Base-by-base conservation (phyloP, 306 rosid species). In the Prunus mira region DNA sequence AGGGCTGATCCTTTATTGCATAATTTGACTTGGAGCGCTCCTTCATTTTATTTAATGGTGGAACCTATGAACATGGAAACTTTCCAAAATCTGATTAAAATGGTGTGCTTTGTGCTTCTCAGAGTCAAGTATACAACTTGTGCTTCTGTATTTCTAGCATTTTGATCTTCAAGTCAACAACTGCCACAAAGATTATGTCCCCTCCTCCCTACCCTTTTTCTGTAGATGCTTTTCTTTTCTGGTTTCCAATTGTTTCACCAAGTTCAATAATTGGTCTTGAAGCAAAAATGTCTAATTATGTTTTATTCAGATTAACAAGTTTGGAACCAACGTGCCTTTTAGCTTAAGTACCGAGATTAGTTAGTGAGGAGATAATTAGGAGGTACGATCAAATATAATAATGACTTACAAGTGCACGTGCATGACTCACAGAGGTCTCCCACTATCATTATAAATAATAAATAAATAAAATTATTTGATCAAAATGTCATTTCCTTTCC, bases 161-260 rank as follows among this genome's bases (percentile, higher is more conserved):
- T 7, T 25, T 72, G 41, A 10, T 38, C 43, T 72, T 72, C 52
- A 22, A 22, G 66, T 72, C 66, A 14, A 72, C 66, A 72, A 20
- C 55, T 15, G 34, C 76, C 25, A 34, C 54, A 8, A 20, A 43
- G 24, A 30, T 58, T 12, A 12, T 58, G 17, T 58, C 65, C 12
- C 34, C 64, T 12, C 14, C 43, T 15, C 52, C 52, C 15, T 10
- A 52, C 22, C 8, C 6, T 52, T 52, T 52, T 17, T 18, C 57
- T 18, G 19, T 52, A 52, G 20, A 52, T 14, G 57, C 57, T 18
- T 14, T 52, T 52, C 17, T 52, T 18, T 52, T 52, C 20, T 52
- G 24, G 30, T 22, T 12, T 58, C 64, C 30, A 58, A 10, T 22
- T 58, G 45, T 28, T 28, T 28, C n/a, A 28, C 43, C n/a, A 62